phyloP scores from a whole-genome alignment of 805 yeast genomes.

The Metschnikowia santaceciliae region DNA sequence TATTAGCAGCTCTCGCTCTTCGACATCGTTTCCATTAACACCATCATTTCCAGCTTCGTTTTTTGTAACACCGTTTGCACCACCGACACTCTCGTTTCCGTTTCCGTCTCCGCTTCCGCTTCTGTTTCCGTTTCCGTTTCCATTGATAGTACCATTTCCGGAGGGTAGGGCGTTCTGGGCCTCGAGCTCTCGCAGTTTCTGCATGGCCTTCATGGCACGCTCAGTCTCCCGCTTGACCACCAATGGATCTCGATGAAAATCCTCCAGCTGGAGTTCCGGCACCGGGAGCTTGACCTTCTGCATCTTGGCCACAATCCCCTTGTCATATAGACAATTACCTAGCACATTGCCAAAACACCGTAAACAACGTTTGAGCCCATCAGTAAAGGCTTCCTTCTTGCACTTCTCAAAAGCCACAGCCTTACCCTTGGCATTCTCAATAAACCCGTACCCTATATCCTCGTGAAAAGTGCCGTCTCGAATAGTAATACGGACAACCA shows the following conservation, averaged over 20 bases:
- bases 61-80: background rate
- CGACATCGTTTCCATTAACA: background rate
- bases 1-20: background rate
- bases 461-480: conserved; percentile 82
- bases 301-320: conserved; percentile 53
- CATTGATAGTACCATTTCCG: background rate
- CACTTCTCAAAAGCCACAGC: conserved; percentile 78
- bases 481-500: conserved; percentile 65
- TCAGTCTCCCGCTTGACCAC: conserved; percentile 27
- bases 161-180: background rate
- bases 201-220: conserved; percentile 8
- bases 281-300: conserved; percentile 35
- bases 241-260: conserved; percentile 37
- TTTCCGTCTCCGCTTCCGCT: background rate
- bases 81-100: background rate
- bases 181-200: background rate
- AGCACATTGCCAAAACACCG: conserved; percentile 76
- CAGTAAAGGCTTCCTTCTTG: conserved; percentile 80
- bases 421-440: conserved; percentile 65
- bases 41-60: background rate
- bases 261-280: conserved; percentile 27
- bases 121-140: background rate
- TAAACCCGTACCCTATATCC: conserved; percentile 70
- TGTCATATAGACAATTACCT: conserved; percentile 83
- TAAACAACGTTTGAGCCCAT: conserved; percentile 74